Conservation (phyloP, 345 rosid genomes). For the Anacardium occidentale region DNA sequence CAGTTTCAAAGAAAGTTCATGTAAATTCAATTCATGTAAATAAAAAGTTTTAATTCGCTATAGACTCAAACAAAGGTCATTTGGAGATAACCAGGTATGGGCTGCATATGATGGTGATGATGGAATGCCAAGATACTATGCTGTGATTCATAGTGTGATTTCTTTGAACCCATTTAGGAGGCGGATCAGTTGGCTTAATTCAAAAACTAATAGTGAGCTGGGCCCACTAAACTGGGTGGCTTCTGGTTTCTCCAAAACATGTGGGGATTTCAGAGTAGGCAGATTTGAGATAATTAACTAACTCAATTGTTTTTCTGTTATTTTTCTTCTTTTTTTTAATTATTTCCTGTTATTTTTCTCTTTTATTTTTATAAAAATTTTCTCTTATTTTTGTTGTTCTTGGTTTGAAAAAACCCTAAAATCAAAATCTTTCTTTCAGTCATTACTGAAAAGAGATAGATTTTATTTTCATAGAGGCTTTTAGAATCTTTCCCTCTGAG, state of each 20-base stretch:
- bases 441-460: constrained; percentile 20
- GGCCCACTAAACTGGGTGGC: constrained; percentile 62
- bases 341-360: no score
- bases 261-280: constrained; percentile 61
- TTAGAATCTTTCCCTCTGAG: constrained; percentile 36
- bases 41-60: no score
- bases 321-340: not conserved
- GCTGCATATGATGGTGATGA: no score
- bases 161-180: no score
- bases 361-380: constrained; percentile 1
- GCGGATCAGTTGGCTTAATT: no score
- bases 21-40: no score
- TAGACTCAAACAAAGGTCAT: no score
- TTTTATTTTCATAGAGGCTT: constrained; percentile 14
- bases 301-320: constrained; percentile 51
- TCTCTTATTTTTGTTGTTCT: not conserved
- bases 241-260: constrained; percentile 56
- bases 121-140: no score
- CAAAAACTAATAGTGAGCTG: constrained; percentile 46
- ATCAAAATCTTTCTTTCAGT: not conserved
- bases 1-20: no score
- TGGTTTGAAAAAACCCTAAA: constrained; percentile 35
- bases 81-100: no score
- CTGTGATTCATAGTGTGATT: no score
- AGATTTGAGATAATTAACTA: constrained; percentile 38